phyloP scores from a whole-genome alignment of 257 asterid species.

The Euphrasia confusa region DNA sequence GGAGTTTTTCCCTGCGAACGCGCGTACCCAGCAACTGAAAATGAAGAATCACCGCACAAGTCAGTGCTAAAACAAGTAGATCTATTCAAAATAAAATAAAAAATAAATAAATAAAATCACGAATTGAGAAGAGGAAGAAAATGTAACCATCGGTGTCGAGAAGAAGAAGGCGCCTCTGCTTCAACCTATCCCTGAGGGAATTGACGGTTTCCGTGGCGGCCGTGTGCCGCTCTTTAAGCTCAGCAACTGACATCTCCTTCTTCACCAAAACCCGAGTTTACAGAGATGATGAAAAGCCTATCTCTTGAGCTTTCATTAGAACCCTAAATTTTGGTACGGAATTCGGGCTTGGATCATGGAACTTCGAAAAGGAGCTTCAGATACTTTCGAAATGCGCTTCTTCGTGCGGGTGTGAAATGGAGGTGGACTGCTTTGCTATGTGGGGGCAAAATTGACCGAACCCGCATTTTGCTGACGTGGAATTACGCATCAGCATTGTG shows the following conservation, averaged over 20 bases:
- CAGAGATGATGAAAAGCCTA: not conserved
- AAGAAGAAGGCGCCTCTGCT: slow-evolving; percentile 68
- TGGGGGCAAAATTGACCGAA: not conserved
- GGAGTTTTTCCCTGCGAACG: slow-evolving; percentile 79
- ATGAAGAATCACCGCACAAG: slow-evolving; percentile 2
- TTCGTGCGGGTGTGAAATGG: slow-evolving; percentile 4
- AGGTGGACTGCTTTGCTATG: not conserved
- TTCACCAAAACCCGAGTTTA: slow-evolving; percentile 4
- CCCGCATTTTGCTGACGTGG: not conserved
- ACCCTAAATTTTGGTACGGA: slow-evolving; percentile 13
- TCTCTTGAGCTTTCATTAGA: slow-evolving; percentile 29
- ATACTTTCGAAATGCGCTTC: not conserved
- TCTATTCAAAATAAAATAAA: slow-evolving; percentile 22
- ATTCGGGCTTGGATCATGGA: not conserved
- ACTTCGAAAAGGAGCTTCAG: not conserved
- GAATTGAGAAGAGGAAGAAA: not conserved
- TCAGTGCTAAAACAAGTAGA: slow-evolving; percentile 30
- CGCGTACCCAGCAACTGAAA: slow-evolving; percentile 75
- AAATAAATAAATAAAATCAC: not conserved
- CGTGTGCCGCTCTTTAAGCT: slow-evolving; percentile 83
- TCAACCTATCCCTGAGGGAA: slow-evolving; percentile 66
- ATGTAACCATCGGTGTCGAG: slow-evolving; percentile 76
- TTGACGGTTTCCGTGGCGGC: slow-evolving; percentile 79
- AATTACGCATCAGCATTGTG: no score
- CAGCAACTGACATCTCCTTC: slow-evolving; percentile 63